Evolutionary conservation across 495 filamentous ascomycete genomes (phyloP), one percentile per base, ranked within the genome.

Genomic region (Aspergillus ostianus): DNA sequence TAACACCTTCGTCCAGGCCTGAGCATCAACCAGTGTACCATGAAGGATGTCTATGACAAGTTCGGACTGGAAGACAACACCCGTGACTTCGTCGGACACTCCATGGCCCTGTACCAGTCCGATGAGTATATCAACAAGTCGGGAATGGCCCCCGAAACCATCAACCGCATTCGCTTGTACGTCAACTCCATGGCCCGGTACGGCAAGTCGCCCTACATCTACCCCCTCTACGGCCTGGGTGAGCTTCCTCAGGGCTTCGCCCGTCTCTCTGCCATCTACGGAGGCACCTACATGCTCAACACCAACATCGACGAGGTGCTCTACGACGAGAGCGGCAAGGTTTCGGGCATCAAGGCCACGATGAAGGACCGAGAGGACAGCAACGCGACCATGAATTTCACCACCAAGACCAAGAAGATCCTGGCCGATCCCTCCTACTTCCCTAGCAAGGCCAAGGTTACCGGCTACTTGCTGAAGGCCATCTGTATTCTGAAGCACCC

Each of bases 241-340:
- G 94, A 99, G 78, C 86, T 99, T 41, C 94, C 94, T 26, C 95
- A 99, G 80, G 93, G 95, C 55, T 99, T 99, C 71, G 96, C 94
- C 50, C 93, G 95, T 70, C 82, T 98, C 36, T 96, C 92, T 12
- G 94, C 94, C 68, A 97, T 98, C 76, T 97, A 98, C 72, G 95
- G 95, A 64, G 95, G 95, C 64, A 98, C 94, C 18, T 98, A 99
- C 77, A 98, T 98, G 90, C 87, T 99, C 66, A 98, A 98, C 81
- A 97, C 94, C 57, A 85, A 82, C 55, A 83, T 99, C 49, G 88
- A 97, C 62, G 93, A 98, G 78, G 79, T 99, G 53, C 69, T 90
- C 23, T 97, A 93, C 70, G 84, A 86, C 45, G 87, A 89, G 55
- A 80, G 75, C 58, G 84, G 83, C 59, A 95, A 95, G 80, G 92